Evolutionary conservation across 768 basidiomycete genomes (phyloP), one percentile per base, ranked within the genome.

Genomic region (Paxillus involutus): DNA sequence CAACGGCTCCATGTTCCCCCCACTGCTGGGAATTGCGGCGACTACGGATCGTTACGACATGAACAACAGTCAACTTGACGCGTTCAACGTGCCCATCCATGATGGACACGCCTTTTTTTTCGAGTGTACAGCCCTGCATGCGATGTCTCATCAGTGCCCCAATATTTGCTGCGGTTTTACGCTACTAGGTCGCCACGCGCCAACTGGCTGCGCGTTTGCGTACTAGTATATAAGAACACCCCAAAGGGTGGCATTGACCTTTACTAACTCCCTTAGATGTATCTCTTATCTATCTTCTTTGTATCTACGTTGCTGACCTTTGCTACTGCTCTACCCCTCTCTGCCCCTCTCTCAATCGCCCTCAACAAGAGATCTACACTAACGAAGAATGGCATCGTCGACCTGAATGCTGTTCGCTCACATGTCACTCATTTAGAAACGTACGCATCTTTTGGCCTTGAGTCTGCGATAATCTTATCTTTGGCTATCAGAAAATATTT

Each of bases 401-500:
- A 70, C 33, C 40, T 68, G 8, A 44, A 47, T 7, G 51, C 46
- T 9, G 33, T 54, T 26, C 59, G 55, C 5, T 44, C 57, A 16
- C 58, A 70, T 44, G 3, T 68, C 5, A 53, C 59, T 9, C 17
- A 40, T 37, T 50, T 56, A 36, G 46, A 59, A 47, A 13, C 32
- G 52, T 61, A 32, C 9, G 47, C 33, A 12, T 19, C 46, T 26
- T 24, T 10, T 21, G 29, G 10, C 11, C 30, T 44, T 8, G 33
- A 35, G 13, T 11, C n/a, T 11, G 35, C 5, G 13, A 35, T 21
- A 26, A 36, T 55, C 53, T 65, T 17, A 59, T 53, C 29, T 47
- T 6, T 40, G 16, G 26, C 13, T 6, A 48, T 2, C 37, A 67
- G 65, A 36, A 68, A 65, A 47, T 59, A 66, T 39, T 32, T 43